These are phyloP conservation scores for Annulohypoxylon bovei DNA, from an alignment of 495 filamentous ascomycete species.

Conservation along the genomic window DNA sequence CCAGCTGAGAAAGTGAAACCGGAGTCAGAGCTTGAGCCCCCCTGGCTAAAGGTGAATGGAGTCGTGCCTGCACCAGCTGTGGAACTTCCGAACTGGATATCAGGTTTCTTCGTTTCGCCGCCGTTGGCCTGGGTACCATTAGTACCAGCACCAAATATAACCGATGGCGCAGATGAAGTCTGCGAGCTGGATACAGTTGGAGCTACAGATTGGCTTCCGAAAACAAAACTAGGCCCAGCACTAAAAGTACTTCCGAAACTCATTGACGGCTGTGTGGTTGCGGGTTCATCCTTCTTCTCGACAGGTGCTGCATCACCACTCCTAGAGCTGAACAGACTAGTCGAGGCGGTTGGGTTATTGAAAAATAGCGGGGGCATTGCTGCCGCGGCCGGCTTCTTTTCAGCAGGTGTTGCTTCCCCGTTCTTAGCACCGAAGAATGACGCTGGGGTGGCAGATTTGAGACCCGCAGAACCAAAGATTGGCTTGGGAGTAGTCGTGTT, in stretches of 20 bases:
- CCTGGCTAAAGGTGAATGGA: conserved; percentile 43
- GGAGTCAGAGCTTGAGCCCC: conserved; percentile 5
- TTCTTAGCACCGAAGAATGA: conserved; percentile 31
- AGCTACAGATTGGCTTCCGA: conserved; percentile 32
- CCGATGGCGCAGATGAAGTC: conserved; percentile 16
- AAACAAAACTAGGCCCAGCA: conserved; percentile 35
- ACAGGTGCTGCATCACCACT: conserved; percentile 33
- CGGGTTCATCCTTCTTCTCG: conserved; percentile 42
- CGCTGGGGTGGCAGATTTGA: conserved; percentile 39
- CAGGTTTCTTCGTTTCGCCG: conserved; percentile 31
- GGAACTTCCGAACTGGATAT: conserved; percentile 38
- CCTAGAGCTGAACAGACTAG: conserved; percentile 29
- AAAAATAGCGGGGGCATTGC: conserved; percentile 44
- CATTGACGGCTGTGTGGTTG: conserved; percentile 27
- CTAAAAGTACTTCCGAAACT: conserved; percentile 32
- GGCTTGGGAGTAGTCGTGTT: conserved; percentile 28
- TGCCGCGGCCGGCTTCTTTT: conserved; percentile 35
- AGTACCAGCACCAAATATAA: conserved; percentile 30
- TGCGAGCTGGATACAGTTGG: conserved; percentile 10
- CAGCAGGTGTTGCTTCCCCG: conserved; percentile 42
- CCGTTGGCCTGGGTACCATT: conserved; percentile 20
- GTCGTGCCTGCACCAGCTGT: conserved; percentile 7
- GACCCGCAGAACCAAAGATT: conserved; percentile 43
- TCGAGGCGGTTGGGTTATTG: conserved; percentile 20
- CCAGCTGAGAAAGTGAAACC: conserved; percentile 56